Evolutionary conservation across 805 yeast genomes (phyloP).

Genomic region (Maudiozyma saulgeensis): DNA sequence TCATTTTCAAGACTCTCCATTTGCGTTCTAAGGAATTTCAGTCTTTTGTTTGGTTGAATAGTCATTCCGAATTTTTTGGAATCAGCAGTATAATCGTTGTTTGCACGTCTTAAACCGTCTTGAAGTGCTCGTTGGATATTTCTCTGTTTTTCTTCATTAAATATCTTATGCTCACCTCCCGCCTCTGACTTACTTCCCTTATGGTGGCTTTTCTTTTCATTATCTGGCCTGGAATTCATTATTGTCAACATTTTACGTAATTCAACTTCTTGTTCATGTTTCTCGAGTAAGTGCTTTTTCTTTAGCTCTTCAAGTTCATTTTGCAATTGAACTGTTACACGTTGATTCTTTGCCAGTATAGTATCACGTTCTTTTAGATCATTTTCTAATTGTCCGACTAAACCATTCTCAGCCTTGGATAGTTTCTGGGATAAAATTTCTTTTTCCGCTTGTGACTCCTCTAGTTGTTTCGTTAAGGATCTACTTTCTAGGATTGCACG

Average conservation of each 20-base stretch:
- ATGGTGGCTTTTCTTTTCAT: conserved; percentile 8
- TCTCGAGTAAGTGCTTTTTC: conserved; percentile 48
- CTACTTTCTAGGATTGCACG: conserved; percentile 58
- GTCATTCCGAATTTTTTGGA: conserved; percentile 34
- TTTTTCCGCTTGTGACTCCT: conserved; percentile 40
- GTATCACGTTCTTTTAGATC: conserved; percentile 65
- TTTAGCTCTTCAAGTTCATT: conserved; percentile 62
- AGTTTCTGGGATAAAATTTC: conserved; percentile 60
- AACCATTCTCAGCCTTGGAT: conserved; percentile 71
- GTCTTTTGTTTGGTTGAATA: conserved; percentile 64
- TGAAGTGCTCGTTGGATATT: conserved; percentile 25
- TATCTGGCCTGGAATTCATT: conserved; percentile 38
- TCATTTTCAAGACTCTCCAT: conserved; percentile 80
- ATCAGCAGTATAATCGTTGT: conserved; percentile 32
- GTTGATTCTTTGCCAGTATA: conserved; percentile 53
- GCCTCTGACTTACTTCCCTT: conserved; percentile 4
- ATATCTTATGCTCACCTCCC: conserved; percentile 1
- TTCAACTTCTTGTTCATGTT: conserved; percentile 68
- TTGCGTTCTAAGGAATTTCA: conserved; percentile 65
- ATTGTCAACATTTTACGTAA: conserved; percentile 63
- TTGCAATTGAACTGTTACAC: conserved; percentile 51
- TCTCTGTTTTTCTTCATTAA: conserved; percentile 23
- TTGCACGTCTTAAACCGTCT: conserved; percentile 30
- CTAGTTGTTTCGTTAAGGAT: conserved; percentile 44
- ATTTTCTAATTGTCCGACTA: conserved; percentile 55